Base-by-base conservation (phyloP, 768 basidiomycete genomes). In the Obba rivulosa region DNA sequence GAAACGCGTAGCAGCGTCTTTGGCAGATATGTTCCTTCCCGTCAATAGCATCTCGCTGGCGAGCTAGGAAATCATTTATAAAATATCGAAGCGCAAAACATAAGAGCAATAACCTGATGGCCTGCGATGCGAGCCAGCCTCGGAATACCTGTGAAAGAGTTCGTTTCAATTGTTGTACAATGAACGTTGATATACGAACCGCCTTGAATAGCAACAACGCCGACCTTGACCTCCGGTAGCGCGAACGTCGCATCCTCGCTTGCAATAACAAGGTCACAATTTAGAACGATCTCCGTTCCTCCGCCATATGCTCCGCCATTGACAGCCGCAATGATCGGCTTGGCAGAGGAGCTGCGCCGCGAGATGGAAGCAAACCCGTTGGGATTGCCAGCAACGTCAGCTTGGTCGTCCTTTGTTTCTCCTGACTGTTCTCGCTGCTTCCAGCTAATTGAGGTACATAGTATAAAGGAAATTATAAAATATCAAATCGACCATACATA, bases 321-420 rank as follows among this genome's bases (percentile, higher is more conserved):
- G 1, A 89, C 87, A 3, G 89, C 88, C 11, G 88, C 89, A 41
- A 91, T 83, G 44, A 89, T 78, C 5, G 87, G 87, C 59, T 91
- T 91, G 51, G 64, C 70, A 0, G 78, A 78, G 31, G 62, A 63
- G 35, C 71, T 74, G 3, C 89, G 75, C 21, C 85, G 77, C 1
- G 87, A 90, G 34, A 92, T 67, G 31, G 84, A 78, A 1, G 77
- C 89, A 62, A 91, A 90, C 4, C 88, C 87, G 51, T 84, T 66
- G 1, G 68, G 48, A 21, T 75, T 70, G 1, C 63, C 50, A 0
- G 67, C 64, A 10, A 74, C 45, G 20, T 54, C 45, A 53, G 76
- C 70, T 53, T 74, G 74, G 54, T 83, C 76, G 46, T 68, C 69
- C 1, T 60, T 57, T 8, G 48, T 48, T 36, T 58, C 55, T 2